phyloP scores from a whole-genome alignment of 2,329 filamentous ascomycete species.

The Trichoderma atrobrunneum region DNA sequence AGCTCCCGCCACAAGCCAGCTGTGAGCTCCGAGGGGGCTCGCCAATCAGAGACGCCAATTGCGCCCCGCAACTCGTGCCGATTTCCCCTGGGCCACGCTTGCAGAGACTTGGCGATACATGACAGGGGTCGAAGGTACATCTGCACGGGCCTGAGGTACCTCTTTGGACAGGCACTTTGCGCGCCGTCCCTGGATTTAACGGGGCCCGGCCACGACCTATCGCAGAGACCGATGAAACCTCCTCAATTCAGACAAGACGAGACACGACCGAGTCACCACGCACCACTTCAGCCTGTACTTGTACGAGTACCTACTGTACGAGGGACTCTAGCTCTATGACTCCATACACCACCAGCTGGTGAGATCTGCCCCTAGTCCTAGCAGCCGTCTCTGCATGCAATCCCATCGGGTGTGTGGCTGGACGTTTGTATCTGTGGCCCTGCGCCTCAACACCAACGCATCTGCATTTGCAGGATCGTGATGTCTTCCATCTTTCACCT shows the following conservation, averaged over 20 bases:
- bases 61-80: conserved; percentile 21
- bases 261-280: not conserved
- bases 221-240: conserved; percentile 13
- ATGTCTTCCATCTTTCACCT: not conserved
- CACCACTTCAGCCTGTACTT: not conserved
- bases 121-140: conserved; percentile 17
- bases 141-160: not conserved
- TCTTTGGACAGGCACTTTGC: not conserved
- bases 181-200: not conserved
- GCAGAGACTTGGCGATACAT: conserved; percentile 11
- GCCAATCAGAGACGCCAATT: conserved; percentile 21
- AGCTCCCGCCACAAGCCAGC: conserved; percentile 12
- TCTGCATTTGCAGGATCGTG: not conserved
- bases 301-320: not conserved
- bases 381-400: conserved; percentile 5
- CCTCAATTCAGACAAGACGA: conserved; percentile 12
- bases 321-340: not conserved
- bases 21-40: conserved; percentile 6
- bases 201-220: not conserved
- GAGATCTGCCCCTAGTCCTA: not conserved
- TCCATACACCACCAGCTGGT: not conserved
- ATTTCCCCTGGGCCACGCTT: conserved; percentile 18
- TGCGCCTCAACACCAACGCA: not conserved
- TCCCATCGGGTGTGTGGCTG: conserved; percentile 6
- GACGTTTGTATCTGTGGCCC: not conserved